These are phyloP conservation scores for Fusarium sulawesiense DNA, from an alignment of 2,329 filamentous ascomycete genomes.

Conservation along the genomic window DNA sequence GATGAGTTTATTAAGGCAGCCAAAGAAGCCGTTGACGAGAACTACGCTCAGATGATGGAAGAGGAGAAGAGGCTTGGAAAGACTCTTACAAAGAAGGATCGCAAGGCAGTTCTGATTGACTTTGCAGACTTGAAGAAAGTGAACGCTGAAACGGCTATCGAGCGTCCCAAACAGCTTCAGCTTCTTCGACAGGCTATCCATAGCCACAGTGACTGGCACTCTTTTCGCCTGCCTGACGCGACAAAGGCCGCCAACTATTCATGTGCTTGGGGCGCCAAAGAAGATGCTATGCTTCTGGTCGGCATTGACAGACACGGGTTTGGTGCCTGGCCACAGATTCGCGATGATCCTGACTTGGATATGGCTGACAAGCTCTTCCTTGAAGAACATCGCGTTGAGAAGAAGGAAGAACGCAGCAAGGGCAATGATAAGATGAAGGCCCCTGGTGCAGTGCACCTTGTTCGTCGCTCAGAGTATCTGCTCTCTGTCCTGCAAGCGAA, in stretches of 20 bases:
- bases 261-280: conserved; percentile 89
- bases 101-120: conserved; percentile 96
- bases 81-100: conserved; percentile 92
- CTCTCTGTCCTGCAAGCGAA: conserved; percentile 92
- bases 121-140: conserved; percentile 93
- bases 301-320: conserved; percentile 95
- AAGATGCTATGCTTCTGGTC: conserved; percentile 96
- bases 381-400: conserved; percentile 97
- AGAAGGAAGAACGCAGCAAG: conserved; percentile 91
- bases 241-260: conserved; percentile 93
- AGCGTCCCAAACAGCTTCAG: conserved; percentile 88
- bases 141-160: conserved; percentile 94
- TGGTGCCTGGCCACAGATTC: conserved; percentile 93
- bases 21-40: conserved; percentile 70
- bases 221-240: conserved; percentile 89
- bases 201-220: conserved; percentile 75
- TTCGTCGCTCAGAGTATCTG: conserved; percentile 93
- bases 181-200: conserved; percentile 80
- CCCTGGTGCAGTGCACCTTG: conserved; percentile 95
- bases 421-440: conserved; percentile 84
- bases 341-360: conserved; percentile 87
- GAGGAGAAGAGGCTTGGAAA: conserved; percentile 87
- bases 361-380: conserved; percentile 93
- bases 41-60: conserved; percentile 78
- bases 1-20: conserved; percentile 75